Evolutionary conservation across 805 yeast species (phyloP).

Genomic region (Candida suzukii): DNA sequence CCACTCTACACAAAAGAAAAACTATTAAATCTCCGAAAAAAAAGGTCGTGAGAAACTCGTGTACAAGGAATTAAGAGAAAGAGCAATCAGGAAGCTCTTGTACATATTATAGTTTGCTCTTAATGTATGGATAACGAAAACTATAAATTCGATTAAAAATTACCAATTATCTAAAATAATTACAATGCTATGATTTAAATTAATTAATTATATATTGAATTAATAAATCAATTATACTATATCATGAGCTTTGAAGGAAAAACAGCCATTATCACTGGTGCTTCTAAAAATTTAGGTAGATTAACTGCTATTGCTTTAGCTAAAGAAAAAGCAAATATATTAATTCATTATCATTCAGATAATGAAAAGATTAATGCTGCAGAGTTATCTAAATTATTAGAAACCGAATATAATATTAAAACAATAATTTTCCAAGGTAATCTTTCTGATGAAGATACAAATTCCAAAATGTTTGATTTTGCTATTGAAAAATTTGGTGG

Average conservation of each 20-base stretch:
- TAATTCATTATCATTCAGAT: conserved; percentile 47
- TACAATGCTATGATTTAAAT: too few relatives aligned
- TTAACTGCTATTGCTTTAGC: conserved; percentile 49
- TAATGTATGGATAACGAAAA: too few relatives aligned
- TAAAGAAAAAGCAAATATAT: conserved; percentile 42
- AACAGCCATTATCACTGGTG: conserved; percentile 52
- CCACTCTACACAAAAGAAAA: too few relatives aligned
- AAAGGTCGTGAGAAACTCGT: too few relatives aligned
- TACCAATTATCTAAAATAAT: too few relatives aligned
- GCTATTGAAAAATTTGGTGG: conserved; percentile 39
- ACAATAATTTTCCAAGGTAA: conserved; percentile 36
- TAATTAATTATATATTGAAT: too few relatives aligned
- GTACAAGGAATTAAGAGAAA: too few relatives aligned
- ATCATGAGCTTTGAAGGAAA: conserved; percentile 31
- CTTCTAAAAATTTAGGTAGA: conserved; percentile 55
- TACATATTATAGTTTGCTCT: too few relatives aligned
- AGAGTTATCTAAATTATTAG: conserved; percentile 29
- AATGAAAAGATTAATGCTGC: conserved; percentile 30
- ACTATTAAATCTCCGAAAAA: too few relatives aligned
- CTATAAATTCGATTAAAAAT: too few relatives aligned
- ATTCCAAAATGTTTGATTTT: conserved; percentile 36
- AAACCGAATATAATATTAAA: conserved; percentile 29
- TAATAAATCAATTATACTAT: too few relatives aligned
- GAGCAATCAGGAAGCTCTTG: too few relatives aligned
- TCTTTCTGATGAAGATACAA: conserved; percentile 34